Conservation (phyloP, 208 protist genomes). For the Leishmania amazonensis region DNA sequence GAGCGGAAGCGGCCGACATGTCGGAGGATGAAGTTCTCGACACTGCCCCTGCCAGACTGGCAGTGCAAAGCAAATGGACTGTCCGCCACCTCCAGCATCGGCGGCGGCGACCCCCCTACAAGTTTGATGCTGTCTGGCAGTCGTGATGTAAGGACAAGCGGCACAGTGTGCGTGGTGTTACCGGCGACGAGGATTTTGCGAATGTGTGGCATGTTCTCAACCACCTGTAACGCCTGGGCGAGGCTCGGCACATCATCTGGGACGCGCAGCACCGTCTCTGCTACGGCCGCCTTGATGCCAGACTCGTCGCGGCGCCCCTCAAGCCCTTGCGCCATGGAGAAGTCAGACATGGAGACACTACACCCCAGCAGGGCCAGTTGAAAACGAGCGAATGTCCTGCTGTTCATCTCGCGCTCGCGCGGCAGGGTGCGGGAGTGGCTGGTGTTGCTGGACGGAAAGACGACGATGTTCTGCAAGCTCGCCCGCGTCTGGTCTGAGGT, state of each 20-base stretch:
- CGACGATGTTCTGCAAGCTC: constrained; percentile 28
- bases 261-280: constrained; percentile 49
- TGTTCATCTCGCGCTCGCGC: constrained; percentile 26
- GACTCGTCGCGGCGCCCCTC: constrained; percentile 14
- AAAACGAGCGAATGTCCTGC: constrained; percentile 35
- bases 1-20: constrained; percentile 42
- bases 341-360: constrained; percentile 49
- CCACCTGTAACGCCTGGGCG: constrained; percentile 40
- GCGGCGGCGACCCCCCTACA: constrained; percentile 67
- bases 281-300: constrained; percentile 13
- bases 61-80: constrained; percentile 57
- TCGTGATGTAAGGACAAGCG: constrained; percentile 49
- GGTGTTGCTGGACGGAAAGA: constrained; percentile 30
- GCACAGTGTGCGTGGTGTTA: constrained; percentile 46
- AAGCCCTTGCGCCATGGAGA: constrained; percentile 32
- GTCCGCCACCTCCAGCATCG: constrained; percentile 66
- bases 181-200: constrained; percentile 65
- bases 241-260: constrained; percentile 65
- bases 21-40: constrained; percentile 84
- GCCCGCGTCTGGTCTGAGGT: constrained; percentile 31
- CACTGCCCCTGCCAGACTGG: constrained; percentile 54
- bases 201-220: constrained; percentile 53
- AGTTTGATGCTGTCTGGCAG: constrained; percentile 73
- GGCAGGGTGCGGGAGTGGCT: constrained; percentile 13
- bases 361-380: constrained; percentile 34